Percentiles rank a stretch among this genome's conserved stretches.
These are phyloP conservation scores for Hemileccinum impolitum DNA, from an alignment of 768 basidiomycete genomes.

Conservation along the genomic window DNA sequence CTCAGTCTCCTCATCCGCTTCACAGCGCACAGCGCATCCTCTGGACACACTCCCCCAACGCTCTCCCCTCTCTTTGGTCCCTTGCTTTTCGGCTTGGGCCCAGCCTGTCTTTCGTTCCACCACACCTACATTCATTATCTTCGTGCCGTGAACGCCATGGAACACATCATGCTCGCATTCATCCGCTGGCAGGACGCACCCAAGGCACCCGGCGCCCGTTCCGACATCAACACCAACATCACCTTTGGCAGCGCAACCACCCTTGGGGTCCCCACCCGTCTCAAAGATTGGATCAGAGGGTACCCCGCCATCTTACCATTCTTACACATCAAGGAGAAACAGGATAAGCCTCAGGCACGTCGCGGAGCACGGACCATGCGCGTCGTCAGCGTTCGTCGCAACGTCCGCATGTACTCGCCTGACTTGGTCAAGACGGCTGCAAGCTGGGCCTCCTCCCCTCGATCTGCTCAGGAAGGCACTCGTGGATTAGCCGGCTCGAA, in stretches of 20 bases:
- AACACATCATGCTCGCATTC: slow-evolving; percentile 89
- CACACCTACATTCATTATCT: slow-evolving; percentile 69
- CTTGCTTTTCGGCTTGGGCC: slow-evolving; percentile 78
- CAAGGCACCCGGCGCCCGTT: slow-evolving; percentile 28
- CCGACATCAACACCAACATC: slow-evolving; percentile 30
- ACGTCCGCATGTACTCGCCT: slow-evolving; percentile 82
- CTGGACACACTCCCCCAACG: slow-evolving; percentile 88
- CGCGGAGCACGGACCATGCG: slow-evolving; percentile 76
- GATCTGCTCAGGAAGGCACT: slow-evolving; percentile 14
- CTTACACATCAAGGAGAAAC: slow-evolving; percentile 47
- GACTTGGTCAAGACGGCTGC: slow-evolving; percentile 73
- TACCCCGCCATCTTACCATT: slow-evolving; percentile 79
- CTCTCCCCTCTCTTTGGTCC: slow-evolving; percentile 89
- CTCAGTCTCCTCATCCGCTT: slow-evolving; percentile 81
- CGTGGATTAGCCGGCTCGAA: slow-evolving; percentile 53
- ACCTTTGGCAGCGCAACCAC: slow-evolving; percentile 50
- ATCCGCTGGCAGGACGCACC: slow-evolving; percentile 78
- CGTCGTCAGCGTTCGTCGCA: slow-evolving; percentile 71
- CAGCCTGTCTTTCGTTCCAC: slow-evolving; percentile 48
- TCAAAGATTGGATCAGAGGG: slow-evolving; percentile 88
- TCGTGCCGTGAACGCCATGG: slow-evolving; percentile 80
- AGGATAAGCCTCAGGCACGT: slow-evolving; percentile 59
- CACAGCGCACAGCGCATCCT: slow-evolving; percentile 76
- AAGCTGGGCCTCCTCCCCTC: slow-evolving; percentile 43
- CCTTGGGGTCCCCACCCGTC: slow-evolving; percentile 75